Conservation (phyloP, 768 basidiomycete genomes). For the Mycena rosella region DNA sequence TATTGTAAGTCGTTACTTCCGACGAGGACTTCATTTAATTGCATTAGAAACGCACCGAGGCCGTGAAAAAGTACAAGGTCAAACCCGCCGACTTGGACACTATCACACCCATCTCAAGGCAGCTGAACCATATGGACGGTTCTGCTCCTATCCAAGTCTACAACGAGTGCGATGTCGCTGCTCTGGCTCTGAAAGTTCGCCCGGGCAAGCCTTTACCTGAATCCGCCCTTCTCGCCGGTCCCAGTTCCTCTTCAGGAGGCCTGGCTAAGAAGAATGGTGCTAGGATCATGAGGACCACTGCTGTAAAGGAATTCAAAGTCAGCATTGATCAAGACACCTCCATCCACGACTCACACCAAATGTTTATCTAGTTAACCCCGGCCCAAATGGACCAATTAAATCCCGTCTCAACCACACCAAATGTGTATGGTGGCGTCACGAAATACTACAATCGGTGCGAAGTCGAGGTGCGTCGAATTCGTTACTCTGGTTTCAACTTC, state of each 20-base stretch:
- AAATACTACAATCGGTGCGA: conserved; percentile 34
- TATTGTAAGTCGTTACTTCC: conserved; percentile 8
- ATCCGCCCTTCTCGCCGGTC: background rate
- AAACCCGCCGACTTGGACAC: conserved; percentile 29
- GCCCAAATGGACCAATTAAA: conserved; percentile 26
- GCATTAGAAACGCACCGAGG: conserved; percentile 24
- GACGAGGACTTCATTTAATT: background rate
- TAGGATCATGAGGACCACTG: conserved; percentile 26
- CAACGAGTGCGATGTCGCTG: conserved; percentile 25
- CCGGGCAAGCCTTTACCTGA: conserved; percentile 27
- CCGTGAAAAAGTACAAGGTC: conserved; percentile 22
- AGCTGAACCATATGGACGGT: conserved; percentile 26
- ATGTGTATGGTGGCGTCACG: conserved; percentile 23
- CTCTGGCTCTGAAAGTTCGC: conserved; percentile 17
- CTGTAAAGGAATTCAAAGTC: conserved; percentile 27
- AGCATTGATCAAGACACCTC: background rate
- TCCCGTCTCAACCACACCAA: conserved; percentile 23
- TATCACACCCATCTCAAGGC: conserved; percentile 15
- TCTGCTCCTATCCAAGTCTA: conserved; percentile 27
- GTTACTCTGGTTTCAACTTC: background rate
- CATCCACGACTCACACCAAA: background rate
- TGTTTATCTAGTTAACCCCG: conserved; percentile 7
- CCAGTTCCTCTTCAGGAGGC: background rate
- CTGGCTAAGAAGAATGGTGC: conserved; percentile 26
- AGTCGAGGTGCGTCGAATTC: conserved; percentile 15